Base-by-base conservation (phyloP, 2,329 filamentous ascomycete species). In the Colletotrichum godetiae region DNA sequence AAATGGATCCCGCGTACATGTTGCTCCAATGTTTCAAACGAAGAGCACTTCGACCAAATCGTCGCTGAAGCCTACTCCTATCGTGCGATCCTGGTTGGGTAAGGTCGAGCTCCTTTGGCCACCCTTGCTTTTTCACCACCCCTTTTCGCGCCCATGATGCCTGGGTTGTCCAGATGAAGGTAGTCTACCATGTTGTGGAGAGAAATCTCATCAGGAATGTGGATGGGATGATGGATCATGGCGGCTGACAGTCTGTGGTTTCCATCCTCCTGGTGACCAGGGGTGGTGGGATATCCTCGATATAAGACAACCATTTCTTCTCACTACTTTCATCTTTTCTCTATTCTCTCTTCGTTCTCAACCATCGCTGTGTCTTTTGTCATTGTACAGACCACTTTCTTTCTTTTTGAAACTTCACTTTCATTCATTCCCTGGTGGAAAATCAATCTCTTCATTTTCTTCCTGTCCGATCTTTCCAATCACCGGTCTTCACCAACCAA, bases 371-470 rank as follows among this genome's bases (percentile, higher is more conserved):
- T 70, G 71, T 73, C 67, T 73, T 52, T 46, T 62, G 67, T 71
- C 71, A 35, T 71, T 52, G 61, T 70, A 71, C 67, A 66, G 62
- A 73, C 71, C 67, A 71, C 61, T 58, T 61, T 73, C 70, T 31
- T 72, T 72, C 60, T 73, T 72, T 67, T 70, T 42, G 10, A 57
- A 65, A 55, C 24, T 46, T 66, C 46, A 57, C 60, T 42, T 73
- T 73, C 67, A 31, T 73, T 73, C 56, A 56, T 64, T 73, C 67
- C 71, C 71, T 60, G 67, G 71, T 65, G 67, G 71, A 70, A 73
- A 71, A 73, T 52, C 60, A 65, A 57, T 1, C 22, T 3, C 8
- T 72, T 71, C 49, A 52, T 73, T 73, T 71, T 70, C 70, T 73
- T 46, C 55, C 60, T 35, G 67, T 66, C 71, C 71, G 53, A 57